Evolutionary conservation across 768 basidiomycete species (phyloP).

Genomic region (Russula foetens): DNA sequence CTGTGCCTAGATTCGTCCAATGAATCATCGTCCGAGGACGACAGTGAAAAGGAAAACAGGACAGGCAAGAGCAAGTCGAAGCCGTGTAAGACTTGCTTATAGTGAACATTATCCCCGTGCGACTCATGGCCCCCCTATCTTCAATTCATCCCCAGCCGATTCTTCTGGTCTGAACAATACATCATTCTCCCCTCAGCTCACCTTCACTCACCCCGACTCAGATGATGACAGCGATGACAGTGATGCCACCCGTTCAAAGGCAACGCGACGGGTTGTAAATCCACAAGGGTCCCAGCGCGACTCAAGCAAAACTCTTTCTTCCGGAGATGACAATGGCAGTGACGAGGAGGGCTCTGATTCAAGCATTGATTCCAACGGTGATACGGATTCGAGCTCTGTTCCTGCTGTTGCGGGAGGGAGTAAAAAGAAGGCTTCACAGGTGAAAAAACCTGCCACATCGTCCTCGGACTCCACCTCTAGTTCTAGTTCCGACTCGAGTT

Average conservation of each 20-base stretch:
- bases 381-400: neutral
- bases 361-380: constrained; percentile 1
- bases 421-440: neutral
- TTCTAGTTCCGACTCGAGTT: constrained; percentile 7
- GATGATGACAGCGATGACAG: constrained; percentile 1
- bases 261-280: neutral
- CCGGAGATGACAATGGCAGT: constrained; percentile 5
- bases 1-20: constrained; percentile 20
- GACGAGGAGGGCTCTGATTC: constrained; percentile 17
- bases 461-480: constrained; percentile 10
- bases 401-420: neutral
- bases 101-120: neutral
- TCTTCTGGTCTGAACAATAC: neutral
- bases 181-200: neutral
- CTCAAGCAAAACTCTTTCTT: constrained; percentile 18
- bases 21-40: constrained; percentile 18
- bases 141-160: neutral
- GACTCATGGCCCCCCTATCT: constrained; percentile 1
- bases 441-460: constrained; percentile 3
- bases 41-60: neutral
- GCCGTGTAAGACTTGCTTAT: constrained; percentile 8
- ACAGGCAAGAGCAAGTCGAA: constrained; percentile 2
- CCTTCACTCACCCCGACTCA: neutral
- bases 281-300: neutral
- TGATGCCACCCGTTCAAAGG: neutral